Evolutionary conservation across 1,284 basidiomycete species (phyloP), one percentile per base, ranked within the genome.

Genomic region (Ganoderma resinaceum): DNA sequence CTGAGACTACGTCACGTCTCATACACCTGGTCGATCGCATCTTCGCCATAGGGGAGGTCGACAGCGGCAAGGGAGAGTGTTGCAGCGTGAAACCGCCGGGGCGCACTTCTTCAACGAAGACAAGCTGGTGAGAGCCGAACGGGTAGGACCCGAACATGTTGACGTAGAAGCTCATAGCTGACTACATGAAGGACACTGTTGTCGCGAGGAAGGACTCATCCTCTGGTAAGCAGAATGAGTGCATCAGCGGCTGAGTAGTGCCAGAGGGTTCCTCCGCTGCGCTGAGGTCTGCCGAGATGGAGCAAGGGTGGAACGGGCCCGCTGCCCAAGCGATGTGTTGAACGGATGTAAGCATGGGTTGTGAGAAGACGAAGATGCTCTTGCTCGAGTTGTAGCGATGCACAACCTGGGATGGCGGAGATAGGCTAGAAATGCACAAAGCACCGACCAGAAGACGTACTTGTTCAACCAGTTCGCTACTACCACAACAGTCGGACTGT

Each of bases 291-390:
- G 87, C 78, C 26, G 91, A 88, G 40, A 97, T 90, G 14, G 91
- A 85, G 74, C 91, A 83, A 53, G 96, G 85, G 78, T 95, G 89
- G 76, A 99, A 99, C 2, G 97, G 96, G 0, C 98, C 98, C 6
- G 95, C 95, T 61, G 97, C 96, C 77, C 98, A 99, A 11, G 93
- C 92, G 70, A 99, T 91, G 78, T 99, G 98, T 78, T 99, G 98
- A 11, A 94, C 95, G 18, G 96, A 96, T 0, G 96, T 97, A 5
- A 94, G 88, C 12, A 92, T 91, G 20, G 93, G 86, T 80, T 98
- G 97, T 5, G 94, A 89, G 80, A 96, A 99, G 69, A 97, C 87
- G 80, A 97, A 99, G 70, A 99, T 96, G 65, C 93, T 94, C 82
- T 99, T 99, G 81, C 91, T 91, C 5, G 96, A 95, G 77, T 95